Conservation (phyloP, 164 flowering plant genomes). For the Chloranthus sessilifolius region DNA sequence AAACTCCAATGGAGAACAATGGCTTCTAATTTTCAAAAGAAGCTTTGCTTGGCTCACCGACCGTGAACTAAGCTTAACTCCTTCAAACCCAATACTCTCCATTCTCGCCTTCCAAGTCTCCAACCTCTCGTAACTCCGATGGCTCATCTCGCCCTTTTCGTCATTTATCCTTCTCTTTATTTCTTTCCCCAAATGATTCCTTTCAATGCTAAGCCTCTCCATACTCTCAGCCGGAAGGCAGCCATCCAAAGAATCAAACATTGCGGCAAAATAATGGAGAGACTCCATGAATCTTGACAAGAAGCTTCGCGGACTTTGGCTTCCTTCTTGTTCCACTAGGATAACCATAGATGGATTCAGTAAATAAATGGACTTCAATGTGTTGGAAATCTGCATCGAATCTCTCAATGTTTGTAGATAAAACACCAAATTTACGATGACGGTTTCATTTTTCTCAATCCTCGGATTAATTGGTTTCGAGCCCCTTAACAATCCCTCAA, state of each 20-base stretch:
- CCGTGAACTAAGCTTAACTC: slow-evolving; percentile 45
- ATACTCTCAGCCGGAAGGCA: slow-evolving; percentile 52
- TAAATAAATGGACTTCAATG: slow-evolving; percentile 30
- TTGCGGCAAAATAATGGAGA: slow-evolving; percentile 66
- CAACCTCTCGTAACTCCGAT: slow-evolving; percentile 34
- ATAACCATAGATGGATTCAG: slow-evolving; percentile 47
- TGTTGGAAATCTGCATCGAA: slow-evolving; percentile 34
- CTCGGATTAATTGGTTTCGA: slow-evolving; percentile 22
- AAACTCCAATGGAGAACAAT: slow-evolving; percentile 29
- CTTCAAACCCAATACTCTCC: slow-evolving; percentile 54
- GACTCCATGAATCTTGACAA: slow-evolving; percentile 67
- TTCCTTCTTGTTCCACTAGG: slow-evolving; percentile 61
- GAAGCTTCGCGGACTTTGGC: slow-evolving; percentile 39
- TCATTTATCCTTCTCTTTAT: slow-evolving; percentile 42
- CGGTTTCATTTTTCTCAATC: slow-evolving; percentile 48
- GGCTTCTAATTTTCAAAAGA: slow-evolving; percentile 53
- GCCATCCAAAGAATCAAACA: slow-evolving; percentile 71
- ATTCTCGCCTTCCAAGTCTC: slow-evolving; percentile 62
- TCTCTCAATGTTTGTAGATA: slow-evolving; percentile 34
- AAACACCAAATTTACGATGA: slow-evolving; percentile 53
- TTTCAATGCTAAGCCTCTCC: slow-evolving; percentile 63
- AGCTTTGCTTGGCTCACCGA: slow-evolving; percentile 64
- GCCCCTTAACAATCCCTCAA: slow-evolving; percentile 46
- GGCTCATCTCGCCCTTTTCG: slow-evolving; percentile 26
- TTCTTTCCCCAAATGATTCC: slow-evolving; percentile 58